Evolutionary conservation across 805 yeast genomes (phyloP), one percentile per base, ranked within the genome.

Genomic region (Zygosaccharomyces gambellarensis): DNA sequence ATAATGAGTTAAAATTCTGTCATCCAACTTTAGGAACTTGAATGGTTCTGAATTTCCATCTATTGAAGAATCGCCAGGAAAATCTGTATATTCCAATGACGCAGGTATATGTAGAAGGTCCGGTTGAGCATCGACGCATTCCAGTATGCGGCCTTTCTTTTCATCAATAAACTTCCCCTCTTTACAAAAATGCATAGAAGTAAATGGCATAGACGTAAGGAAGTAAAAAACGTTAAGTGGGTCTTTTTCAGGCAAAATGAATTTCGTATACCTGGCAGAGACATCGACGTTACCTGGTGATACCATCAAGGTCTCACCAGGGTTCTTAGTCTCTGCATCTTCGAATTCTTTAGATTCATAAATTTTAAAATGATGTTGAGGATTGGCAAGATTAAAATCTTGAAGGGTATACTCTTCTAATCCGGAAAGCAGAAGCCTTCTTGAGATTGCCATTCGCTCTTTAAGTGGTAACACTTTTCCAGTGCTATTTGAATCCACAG

Each of bases 401-500:
- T 43, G 46, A 17, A 19, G 21, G 9, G 43, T 39, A 42, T 66
- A 63, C 2, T 68, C 66, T 54, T 83, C 88, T 59, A 82, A 78
- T 0, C 88, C 89, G 2, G 87, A 70, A 5, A 79, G 60, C 10
- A 78, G 61, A 29, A 63, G 48, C 25, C 55, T 52, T 39, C 78
- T 72, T 56, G 88, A 79, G 0, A 79, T 63, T 1, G 62, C 48
- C 86, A 90, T 82, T 61, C 97, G 73, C 31, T 74, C 68, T 0
- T 60, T 59, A 23, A 87, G 67, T 0, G 80, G 64, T 45, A 71
- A 70, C 0, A 94, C 86, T 56, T 78, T 79, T 8, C 59, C 45
- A 0, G 81, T 71, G 0, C 72, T 63, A 0, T 62, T 54, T 22
- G 64, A 68, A 58, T 88, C 86, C 1, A 80, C 77, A 10, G 85